Conservation (phyloP, 75 land plant genomes). For the Sequoiadendron giganteum region DNA sequence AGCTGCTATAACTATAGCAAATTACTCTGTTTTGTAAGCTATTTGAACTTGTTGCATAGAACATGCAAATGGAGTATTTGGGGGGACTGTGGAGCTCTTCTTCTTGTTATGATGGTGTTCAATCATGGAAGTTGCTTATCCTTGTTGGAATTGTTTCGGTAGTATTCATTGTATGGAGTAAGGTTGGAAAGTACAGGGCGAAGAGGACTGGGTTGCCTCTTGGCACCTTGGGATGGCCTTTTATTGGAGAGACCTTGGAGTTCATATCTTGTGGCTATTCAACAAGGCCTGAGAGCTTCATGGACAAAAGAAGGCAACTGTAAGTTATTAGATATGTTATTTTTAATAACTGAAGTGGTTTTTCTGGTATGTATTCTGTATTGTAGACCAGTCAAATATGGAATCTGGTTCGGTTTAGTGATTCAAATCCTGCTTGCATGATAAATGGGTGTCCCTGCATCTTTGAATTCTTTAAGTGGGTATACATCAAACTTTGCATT, state of each 20-base stretch:
- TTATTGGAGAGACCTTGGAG: slow-evolving; percentile 71
- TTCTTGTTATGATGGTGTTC: neutral
- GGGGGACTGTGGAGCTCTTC: neutral
- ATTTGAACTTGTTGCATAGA: neutral
- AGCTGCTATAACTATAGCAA: neutral
- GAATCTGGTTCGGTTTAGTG: neutral
- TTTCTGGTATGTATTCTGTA: slow-evolving; percentile 8
- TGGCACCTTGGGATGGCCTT: slow-evolving; percentile 64
- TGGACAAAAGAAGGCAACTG: slow-evolving; percentile 37
- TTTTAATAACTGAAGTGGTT: neutral
- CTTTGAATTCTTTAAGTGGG: neutral
- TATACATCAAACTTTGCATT: neutral
- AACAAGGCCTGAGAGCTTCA: slow-evolving; percentile 56
- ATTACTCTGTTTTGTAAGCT: neutral
- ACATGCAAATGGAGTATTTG: neutral
- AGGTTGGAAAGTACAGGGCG: neutral
- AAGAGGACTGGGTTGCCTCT: slow-evolving; percentile 24
- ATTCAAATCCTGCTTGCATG: neutral
- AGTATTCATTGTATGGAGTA: neutral
- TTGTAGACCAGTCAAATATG: neutral
- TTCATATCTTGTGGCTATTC: slow-evolving; percentile 60
- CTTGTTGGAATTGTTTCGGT: slow-evolving; percentile 1
- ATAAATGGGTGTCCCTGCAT: neutral
- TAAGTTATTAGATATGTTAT: neutral
- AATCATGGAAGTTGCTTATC: neutral